Percentiles rank a stretch among this genome's conserved stretches.
Conservation (phyloP, 176 grass and related monocot genomes). For the Rhynchospora pubera region DNA sequence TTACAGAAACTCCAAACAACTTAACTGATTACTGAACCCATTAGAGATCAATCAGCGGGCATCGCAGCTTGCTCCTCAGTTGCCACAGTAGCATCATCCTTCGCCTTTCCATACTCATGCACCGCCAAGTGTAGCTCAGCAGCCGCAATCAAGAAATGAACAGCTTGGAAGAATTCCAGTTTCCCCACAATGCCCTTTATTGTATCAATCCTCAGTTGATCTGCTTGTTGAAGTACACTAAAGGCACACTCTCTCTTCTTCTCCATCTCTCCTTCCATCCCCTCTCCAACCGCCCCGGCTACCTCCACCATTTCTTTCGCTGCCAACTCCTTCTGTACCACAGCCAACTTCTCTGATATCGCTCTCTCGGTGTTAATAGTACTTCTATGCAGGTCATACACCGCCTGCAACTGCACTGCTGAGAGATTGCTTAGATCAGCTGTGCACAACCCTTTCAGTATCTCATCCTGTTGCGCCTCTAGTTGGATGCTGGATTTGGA, state of each 20-base stretch:
- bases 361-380: conserved; percentile 44
- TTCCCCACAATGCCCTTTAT: conserved; percentile 52
- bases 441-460: not conserved
- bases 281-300: conserved; percentile 20
- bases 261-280: conserved; percentile 31
- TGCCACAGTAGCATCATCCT: conserved; percentile 26
- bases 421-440: conserved; percentile 34
- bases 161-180: conserved; percentile 43
- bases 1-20: not conserved
- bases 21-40: not conserved
- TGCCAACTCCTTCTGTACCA: conserved; percentile 40
- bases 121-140: conserved; percentile 62
- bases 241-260: conserved; percentile 20
- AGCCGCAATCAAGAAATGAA: conserved; percentile 70
- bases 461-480: conserved; percentile 24
- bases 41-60: not conserved
- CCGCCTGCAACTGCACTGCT: conserved; percentile 29
- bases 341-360: conserved; percentile 39
- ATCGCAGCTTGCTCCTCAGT: too few relatives aligned
- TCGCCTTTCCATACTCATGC: conserved; percentile 51
- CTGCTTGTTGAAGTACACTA: conserved; percentile 46
- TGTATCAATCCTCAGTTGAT: conserved; percentile 47
- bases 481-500: conserved; percentile 66
- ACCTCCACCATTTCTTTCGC: conserved; percentile 48
- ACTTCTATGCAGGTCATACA: conserved; percentile 40